Base-by-base conservation (phyloP, 306 rosid species). In the Cicer yamashitae region DNA sequence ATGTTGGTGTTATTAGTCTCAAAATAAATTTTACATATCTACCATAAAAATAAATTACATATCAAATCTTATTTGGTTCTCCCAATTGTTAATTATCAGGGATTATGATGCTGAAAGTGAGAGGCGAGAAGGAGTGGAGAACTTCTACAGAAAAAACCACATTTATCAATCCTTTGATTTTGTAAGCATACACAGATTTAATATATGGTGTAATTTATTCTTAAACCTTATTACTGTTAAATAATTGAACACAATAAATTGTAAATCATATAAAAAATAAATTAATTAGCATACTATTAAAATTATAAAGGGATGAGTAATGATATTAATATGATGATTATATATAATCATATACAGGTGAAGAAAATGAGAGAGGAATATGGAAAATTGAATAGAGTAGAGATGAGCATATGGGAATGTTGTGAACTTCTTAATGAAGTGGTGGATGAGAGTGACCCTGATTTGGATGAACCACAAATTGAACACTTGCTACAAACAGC, bases 331-430 rank as follows among this genome's bases (percentile, higher is more conserved):
- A 13, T 57, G 15, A 39, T 67, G 14, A 64, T 40, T 58, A 25
- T 51, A 4, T 54, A 58, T 34, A 1, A 30, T 34, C 3, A 30
- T 37, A 52, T 25, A 13, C 58, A 92, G 97, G 97, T 90, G 61
- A 89, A 79, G 88, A 88, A 71, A 77, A 87, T 88, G 96, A 92
- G 97, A 51, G 78, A 84, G 59, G 83, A 87, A 70, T 90, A 92
- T 74, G 81, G 90, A 4, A 87, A 86, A 73, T 30, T 92, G 85
- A 87, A 90, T 57, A 88, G 83, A 53, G 89, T 78, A 18, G 92
- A 92, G 71, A 92, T 92, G 97, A 87, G 91, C 70, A 88, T 92
- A 18, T 92, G 96, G 94, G 94, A 92, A 45, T 90, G 96, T 64
- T 90, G 94, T 81, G 98, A 92, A 74, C 90, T 88, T 40, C 88